Base-by-base conservation (phyloP, 1,284 basidiomycete species). In the Moesziomyces sp. region DNA sequence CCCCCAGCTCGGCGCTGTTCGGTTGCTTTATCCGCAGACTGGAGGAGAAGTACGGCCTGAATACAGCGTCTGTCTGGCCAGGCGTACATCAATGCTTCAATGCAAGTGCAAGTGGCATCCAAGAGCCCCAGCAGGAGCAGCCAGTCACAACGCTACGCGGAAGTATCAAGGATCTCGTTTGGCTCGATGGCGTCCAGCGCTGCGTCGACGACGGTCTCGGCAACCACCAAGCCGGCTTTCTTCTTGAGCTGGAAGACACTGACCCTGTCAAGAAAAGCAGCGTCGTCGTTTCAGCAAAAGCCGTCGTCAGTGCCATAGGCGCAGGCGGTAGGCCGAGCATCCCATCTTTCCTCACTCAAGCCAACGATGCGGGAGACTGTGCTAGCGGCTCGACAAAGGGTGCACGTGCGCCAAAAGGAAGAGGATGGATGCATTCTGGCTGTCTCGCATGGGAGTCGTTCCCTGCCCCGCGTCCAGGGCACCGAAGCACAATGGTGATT, bases 281-380 rank as follows among this genome's bases (percentile, higher is more conserved):
- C 13, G 16, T 40, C 0, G 45, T 62, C 13, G 51, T 71, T 30
- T 71, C 68, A 10, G 68, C 78, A 0, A 67, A 65, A 40, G 72
- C 72, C 13, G 78, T 80, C 13, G 81, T 84, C 4, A 67, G 81
- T 38, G 85, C 85, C 0, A 67, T 84, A 18, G 83, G 84, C 0
- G 78, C 80, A 9, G 81, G 78, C 2, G 80, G 76, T 7, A 47
- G 63, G 24, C 85, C 84, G 0, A 58, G 53, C 35, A 55, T 84
- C 0, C 84, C 84, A 0, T 1, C 42, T 4, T 76, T 68, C 38
- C 48, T 81, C 3, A 38, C 50, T 3, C 14, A 16, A 38, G 14
- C 19, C 18, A 28, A 1, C 26, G 19, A 7, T 40, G 35, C 47
- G 26, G 28, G 4, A 9, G 35, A 16, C 4, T 14, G 14, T 18